Base-by-base conservation (phyloP, 306 rosid genomes). In the Prunus padus region DNA sequence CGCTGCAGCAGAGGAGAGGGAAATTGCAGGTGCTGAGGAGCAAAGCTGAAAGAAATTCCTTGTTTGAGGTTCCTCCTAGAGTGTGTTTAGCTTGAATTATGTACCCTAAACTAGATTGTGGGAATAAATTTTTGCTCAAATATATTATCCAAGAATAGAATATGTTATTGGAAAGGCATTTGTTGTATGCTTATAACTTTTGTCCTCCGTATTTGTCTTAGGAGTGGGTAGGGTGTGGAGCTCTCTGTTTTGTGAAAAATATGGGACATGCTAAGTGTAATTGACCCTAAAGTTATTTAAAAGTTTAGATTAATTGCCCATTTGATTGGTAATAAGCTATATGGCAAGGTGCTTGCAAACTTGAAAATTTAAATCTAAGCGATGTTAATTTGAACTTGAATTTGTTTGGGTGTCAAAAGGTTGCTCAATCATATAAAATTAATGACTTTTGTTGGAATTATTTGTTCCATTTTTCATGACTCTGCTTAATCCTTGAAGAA, bases 1-100 rank as follows among this genome's bases (percentile, higher is more conserved):
- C 0, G 88, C 88, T 14, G 88, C 88, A n/a, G 79, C 80, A 1
- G 88, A 79, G 80, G 86, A 82, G 79, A 78, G 77, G 78, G 85
- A 78, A 42, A 33, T 46, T 70, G 67, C 66, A 67, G 71, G 42
- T 33, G 71, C 70, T 8, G 79, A 68, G 26, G 83, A 73, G 57
- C 76, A 68, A 47, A 80, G 72, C 83, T 80, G 74, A 80, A 67
- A 20, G 15, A 47, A 51, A 57, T 74, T 45, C 18, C 9, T 42
- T 55, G 79, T 11, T 31, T 37, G 63, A 30, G 49, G 47, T 60
- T 25, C 25, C 57, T 37, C 25, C 66, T 25, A 42, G n/a, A 5
- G 26, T n/a, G 40, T 65, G 51, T 65, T 44, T 72, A 14, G 70
- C 60, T 60, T 67, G 59, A 23, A 49, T 80, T 68, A 3, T 74